Conservation (phyloP, 768 basidiomycete species). For the Mycena metata region DNA sequence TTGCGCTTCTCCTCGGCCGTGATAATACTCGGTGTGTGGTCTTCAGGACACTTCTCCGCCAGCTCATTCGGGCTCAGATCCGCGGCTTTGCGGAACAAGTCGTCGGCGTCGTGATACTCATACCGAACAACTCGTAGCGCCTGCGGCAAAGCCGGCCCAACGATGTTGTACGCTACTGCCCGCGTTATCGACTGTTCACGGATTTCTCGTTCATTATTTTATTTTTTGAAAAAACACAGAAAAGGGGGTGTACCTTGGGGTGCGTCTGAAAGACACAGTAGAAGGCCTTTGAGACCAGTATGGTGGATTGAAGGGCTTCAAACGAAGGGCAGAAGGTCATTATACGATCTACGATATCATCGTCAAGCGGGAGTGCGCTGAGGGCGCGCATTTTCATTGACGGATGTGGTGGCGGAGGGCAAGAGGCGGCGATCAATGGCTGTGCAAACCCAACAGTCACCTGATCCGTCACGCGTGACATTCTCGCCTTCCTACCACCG, state of each 20-base stretch:
- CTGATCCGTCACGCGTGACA: too few relatives aligned
- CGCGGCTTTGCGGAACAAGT: background rate
- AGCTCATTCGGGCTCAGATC: slow-evolving; percentile 1
- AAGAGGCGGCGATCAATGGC: background rate
- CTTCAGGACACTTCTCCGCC: slow-evolving; percentile 17
- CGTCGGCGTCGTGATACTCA: background rate
- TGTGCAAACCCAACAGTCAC: background rate
- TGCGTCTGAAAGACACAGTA: slow-evolving; percentile 40
- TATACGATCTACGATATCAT: slow-evolving; percentile 44
- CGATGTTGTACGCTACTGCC: slow-evolving; percentile 43
- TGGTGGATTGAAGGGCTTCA: slow-evolving; percentile 32
- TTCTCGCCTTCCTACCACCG: too few relatives aligned
- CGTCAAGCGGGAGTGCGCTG: slow-evolving; percentile 37
- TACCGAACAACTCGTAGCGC: slow-evolving; percentile 39
- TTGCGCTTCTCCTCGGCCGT: slow-evolving; percentile 14
- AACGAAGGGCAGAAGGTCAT: slow-evolving; percentile 43
- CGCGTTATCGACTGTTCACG: slow-evolving; percentile 37
- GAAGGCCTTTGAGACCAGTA: slow-evolving; percentile 42
- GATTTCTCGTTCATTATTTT: background rate
- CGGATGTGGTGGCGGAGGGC: background rate
- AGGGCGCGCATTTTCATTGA: slow-evolving; percentile 2
- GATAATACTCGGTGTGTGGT: slow-evolving; percentile 5
- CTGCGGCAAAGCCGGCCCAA: slow-evolving; percentile 44
- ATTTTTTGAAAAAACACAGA: background rate
- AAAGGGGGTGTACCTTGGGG: slow-evolving; percentile 27